Evolutionary conservation across 352 stramenopile species (phyloP).

Genomic region (Phytophthora sansomeana): DNA sequence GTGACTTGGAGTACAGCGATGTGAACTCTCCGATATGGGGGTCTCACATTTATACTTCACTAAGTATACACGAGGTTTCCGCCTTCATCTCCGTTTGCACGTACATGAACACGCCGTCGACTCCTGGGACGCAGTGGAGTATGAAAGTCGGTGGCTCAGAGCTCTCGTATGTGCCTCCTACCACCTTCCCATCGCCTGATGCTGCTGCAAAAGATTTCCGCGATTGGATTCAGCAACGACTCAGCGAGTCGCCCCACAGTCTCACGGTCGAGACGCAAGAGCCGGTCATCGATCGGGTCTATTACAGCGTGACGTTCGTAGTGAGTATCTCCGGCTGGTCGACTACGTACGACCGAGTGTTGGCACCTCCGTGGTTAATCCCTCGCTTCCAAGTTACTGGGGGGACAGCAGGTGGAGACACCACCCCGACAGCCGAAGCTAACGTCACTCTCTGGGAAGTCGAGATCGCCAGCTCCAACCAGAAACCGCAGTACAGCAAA

Average conservation of each 20-base stretch:
- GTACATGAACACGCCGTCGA: not conserved
- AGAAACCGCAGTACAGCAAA: conserved; percentile 21
- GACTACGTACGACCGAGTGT: not conserved
- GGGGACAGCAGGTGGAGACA: not conserved
- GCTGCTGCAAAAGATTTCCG: not conserved
- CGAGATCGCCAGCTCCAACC: not conserved
- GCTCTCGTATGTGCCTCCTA: not conserved
- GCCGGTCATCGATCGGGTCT: not conserved
- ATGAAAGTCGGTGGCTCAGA: not conserved
- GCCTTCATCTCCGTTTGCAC: not conserved
- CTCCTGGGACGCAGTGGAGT: not conserved
- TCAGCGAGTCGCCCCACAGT: not conserved
- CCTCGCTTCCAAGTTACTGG: conserved; percentile 7
- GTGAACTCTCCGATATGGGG: conserved; percentile 1
- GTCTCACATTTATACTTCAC: not conserved
- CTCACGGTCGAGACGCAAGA: not conserved
- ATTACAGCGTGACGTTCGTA: not conserved
- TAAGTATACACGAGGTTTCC: not conserved
- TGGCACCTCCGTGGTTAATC: conserved; percentile 13
- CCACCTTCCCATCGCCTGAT: not conserved
- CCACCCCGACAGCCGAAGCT: conserved; percentile 7
- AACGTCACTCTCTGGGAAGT: conserved; percentile 20
- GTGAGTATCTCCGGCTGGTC: not conserved
- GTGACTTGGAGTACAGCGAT: conserved; percentile 20
- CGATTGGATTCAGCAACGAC: conserved; percentile 1